These are phyloP conservation scores for Castanea mollissima DNA, from an alignment of 306 rosid species.

Conservation along the genomic window DNA sequence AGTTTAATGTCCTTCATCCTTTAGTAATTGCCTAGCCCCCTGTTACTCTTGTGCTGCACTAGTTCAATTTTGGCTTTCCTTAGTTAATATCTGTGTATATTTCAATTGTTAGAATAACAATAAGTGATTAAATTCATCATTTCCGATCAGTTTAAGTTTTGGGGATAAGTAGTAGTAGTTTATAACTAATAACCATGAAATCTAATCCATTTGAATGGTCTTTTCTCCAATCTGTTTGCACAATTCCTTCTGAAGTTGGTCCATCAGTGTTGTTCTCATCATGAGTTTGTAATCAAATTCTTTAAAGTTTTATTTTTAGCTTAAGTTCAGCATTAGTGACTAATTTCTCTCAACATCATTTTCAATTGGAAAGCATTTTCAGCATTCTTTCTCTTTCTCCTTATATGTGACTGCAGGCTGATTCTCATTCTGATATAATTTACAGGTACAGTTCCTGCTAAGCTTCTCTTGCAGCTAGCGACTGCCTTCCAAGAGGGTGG, in stretches of 20 bases:
- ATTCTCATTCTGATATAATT: slow-evolving; percentile 17
- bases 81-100: too few relatives aligned
- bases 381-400: not conserved
- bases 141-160: too few relatives aligned
- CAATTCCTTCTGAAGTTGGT: not conserved
- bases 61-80: too few relatives aligned
- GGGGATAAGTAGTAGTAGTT: too few relatives aligned
- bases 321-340: not conserved
- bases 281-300: not conserved
- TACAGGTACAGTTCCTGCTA: slow-evolving; percentile 82
- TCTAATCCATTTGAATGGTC: not conserved
- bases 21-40: too few relatives aligned
- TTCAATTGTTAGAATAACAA: too few relatives aligned
- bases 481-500: slow-evolving; percentile 68
- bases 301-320: not conserved
- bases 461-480: slow-evolving; percentile 71
- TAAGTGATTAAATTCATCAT: too few relatives aligned
- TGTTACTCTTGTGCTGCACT: too few relatives aligned
- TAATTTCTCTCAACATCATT: not conserved
- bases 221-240: not conserved
- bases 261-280: not conserved
- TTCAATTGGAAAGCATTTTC: not conserved
- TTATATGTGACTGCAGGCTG: slow-evolving; percentile 1
- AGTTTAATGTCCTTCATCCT: too few relatives aligned
- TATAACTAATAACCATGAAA: too few relatives aligned